Base-by-base conservation (phyloP, 2,329 filamentous ascomycete genomes). In the Ophiostoma triangulosporum region DNA sequence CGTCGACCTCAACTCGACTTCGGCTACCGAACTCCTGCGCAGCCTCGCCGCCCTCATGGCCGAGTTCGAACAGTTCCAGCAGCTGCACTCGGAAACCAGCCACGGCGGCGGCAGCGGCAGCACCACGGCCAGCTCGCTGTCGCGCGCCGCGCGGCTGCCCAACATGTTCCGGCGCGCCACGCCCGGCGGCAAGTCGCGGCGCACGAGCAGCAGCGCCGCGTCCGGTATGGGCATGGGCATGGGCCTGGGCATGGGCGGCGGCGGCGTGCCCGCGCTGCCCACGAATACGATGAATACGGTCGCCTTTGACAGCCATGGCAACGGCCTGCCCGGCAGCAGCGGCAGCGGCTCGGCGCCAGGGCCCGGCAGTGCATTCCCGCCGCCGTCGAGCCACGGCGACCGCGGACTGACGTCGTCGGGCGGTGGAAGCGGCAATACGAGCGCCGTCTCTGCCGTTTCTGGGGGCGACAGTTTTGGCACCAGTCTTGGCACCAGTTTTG, bases 11-110 rank as follows among this genome's bases (percentile, higher is more conserved):
- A 88, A 89, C 70, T 84, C 86, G 7, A 78, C 82, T 46, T 87
- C 80, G 4, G 79, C 90, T 0, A 71, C 83, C 60, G 93, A 98
- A 63, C 95, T 95, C 67, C 80, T 98, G 35, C 84, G 85, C 63
- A 85, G 86, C 36, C 76, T 97, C 50, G 90, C 94, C 64, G 81
- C 84, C 7, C 82, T 98, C 2, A 76, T 98, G 5, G 71, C 83
- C 60, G 93, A 98, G 69, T 98, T 95, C 67, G 93, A 98, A 62
- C 81, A 88, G 50, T 98, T 94, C 69, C 90, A 95, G 66, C 81
- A 86, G 64, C 78, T 93, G 4, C 88, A 95, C 68, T 81, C 86
- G 17, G 83, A 90, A 40, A 86, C 86, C 54, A 48, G 22, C 27
- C 33, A 48, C 27, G 17, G n/a, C 17, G n/a, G 46, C 17, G 8